phyloP scores from a whole-genome alignment of 371 early-diverging fungal genomes.

The Cokeromyces recurvatus region DNA sequence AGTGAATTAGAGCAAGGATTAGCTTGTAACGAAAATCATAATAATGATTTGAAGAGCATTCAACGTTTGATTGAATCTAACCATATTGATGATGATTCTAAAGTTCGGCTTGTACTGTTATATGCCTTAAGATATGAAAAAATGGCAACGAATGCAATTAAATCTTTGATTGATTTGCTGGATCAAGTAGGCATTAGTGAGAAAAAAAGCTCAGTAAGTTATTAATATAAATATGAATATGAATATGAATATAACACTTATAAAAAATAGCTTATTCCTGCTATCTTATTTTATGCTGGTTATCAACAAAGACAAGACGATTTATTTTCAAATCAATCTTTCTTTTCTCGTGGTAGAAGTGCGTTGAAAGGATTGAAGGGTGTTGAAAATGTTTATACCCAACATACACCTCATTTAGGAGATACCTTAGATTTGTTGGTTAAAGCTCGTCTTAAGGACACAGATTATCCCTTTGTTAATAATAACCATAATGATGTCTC shows the following conservation, averaged over 20 bases:
- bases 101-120: constrained; percentile 75
- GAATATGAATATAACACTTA: background rate
- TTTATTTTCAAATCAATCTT: constrained; percentile 78
- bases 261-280: constrained; percentile 55
- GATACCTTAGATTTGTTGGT: constrained; percentile 72
- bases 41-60: constrained; percentile 70
- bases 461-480: constrained; percentile 70
- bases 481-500: constrained; percentile 33
- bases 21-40: constrained; percentile 84
- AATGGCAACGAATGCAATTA: constrained; percentile 62
- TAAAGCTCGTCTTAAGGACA: constrained; percentile 77
- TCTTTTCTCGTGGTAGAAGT: constrained; percentile 76
- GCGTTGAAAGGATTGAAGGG: constrained; percentile 89
- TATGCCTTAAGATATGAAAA: constrained; percentile 92
- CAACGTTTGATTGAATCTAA: constrained; percentile 64
- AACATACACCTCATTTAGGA: constrained; percentile 84
- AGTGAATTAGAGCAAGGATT: constrained; percentile 93
- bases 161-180: constrained; percentile 63
- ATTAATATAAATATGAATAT: background rate
- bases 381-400: constrained; percentile 97
- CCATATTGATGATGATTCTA: constrained; percentile 67
- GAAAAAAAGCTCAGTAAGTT: constrained; percentile 62
- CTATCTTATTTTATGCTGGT: constrained; percentile 77
- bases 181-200: constrained; percentile 66
- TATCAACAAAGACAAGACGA: constrained; percentile 84